Conservation (phyloP, 768 basidiomycete genomes). For the Leccinum longicurvipes region DNA sequence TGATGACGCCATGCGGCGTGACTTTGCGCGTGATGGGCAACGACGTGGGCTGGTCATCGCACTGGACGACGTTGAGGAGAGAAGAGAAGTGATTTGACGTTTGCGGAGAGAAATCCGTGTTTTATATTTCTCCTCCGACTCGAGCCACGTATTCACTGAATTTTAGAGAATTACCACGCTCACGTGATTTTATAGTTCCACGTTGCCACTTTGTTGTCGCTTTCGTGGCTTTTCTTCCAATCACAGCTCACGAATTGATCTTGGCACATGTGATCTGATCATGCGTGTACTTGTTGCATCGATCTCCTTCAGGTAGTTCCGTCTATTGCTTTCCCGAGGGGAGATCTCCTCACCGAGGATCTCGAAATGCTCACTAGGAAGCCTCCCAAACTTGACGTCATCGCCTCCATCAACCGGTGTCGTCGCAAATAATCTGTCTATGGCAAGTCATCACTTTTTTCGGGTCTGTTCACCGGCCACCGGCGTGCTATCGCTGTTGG, state of each 20-base stretch:
- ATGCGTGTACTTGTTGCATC: too few relatives aligned
- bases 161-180: conserved; percentile 25
- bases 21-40: conserved; percentile 56
- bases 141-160: conserved; percentile 27
- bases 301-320: too few relatives aligned
- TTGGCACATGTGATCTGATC: too few relatives aligned
- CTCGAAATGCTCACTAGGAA: too few relatives aligned
- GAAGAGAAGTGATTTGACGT: conserved; percentile 5
- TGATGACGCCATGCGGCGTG: conserved; percentile 52
- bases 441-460: neutral
- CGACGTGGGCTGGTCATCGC: conserved; percentile 27
- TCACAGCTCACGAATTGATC: too few relatives aligned
- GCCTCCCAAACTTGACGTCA: too few relatives aligned
- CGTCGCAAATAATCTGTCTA: neutral
- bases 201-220: neutral
- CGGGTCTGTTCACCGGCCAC: neutral
- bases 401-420: neutral
- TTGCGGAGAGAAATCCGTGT: conserved; percentile 2
- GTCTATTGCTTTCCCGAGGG: too few relatives aligned
- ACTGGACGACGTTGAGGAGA: conserved; percentile 14
- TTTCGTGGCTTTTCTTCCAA: too few relatives aligned
- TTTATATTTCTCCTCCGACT: conserved; percentile 20
- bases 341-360: too few relatives aligned
- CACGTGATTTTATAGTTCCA: conserved; percentile 10
- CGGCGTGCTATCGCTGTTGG: neutral